These are phyloP conservation scores for Lachancea dasiensis DNA, from an alignment of 805 yeast genomes.

Conservation along the genomic window DNA sequence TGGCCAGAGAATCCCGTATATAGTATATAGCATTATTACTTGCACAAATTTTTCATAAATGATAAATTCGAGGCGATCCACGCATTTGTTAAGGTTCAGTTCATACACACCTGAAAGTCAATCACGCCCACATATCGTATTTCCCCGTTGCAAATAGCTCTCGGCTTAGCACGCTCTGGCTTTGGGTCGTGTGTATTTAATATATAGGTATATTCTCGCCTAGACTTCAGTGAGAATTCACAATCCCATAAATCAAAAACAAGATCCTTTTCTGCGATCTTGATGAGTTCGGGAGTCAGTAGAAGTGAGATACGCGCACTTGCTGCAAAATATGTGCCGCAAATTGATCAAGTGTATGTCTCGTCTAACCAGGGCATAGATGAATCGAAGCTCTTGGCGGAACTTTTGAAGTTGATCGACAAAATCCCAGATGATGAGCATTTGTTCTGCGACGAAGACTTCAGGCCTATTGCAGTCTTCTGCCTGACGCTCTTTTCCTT, in stretches of 20 bases:
- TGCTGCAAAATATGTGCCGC: conserved; percentile 19
- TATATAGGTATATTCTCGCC: conserved; percentile 3
- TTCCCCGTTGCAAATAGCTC: neutral
- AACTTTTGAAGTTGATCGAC: conserved; percentile 31
- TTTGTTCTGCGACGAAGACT: conserved; percentile 49
- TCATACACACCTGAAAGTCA: too few species aligned
- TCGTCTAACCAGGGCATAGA: conserved; percentile 22
- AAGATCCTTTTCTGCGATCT: neutral
- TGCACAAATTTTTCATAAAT: neutral
- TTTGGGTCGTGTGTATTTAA: conserved; percentile 2
- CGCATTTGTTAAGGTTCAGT: too few species aligned
- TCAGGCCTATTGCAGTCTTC: conserved; percentile 47
- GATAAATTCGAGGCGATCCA: too few species aligned
- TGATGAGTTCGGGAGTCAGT: conserved; percentile 13
- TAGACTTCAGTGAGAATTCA: neutral
- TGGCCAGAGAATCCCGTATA: conserved; percentile 1
- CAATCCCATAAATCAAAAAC: conserved; percentile 3
- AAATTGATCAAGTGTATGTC: conserved; percentile 27
- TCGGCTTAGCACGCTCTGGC: neutral
- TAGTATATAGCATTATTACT: neutral
- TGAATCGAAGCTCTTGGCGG: conserved; percentile 34
- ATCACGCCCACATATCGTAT: neutral
- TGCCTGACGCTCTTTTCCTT: conserved; percentile 57
- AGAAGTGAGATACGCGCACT: conserved; percentile 8
- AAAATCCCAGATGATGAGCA: conserved; percentile 32